Evolutionary conservation across 2,329 filamentous ascomycete genomes (phyloP), one percentile per base, ranked within the genome.

Genomic region (Sporothrix pseudoabietina): DNA sequence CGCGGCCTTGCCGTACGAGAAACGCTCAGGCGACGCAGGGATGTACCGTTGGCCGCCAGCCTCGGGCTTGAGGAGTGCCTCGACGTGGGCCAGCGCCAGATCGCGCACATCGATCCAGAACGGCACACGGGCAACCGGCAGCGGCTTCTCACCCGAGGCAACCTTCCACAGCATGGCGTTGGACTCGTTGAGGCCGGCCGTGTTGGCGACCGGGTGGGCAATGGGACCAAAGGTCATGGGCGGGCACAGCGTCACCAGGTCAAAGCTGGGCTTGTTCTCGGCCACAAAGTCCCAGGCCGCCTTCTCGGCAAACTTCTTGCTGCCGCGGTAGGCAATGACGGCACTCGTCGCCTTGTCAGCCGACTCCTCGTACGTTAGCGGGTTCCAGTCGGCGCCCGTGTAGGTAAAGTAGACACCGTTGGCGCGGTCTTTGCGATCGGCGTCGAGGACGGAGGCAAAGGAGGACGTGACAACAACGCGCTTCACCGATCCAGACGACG

Each of bases 241-340:
- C 22, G 75, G 75, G 54, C 74, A 75, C 2, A 76, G 63, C 0
- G 74, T 69, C 2, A 83, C 85, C 7, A 88, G 77, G 76, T 86
- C 84, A 74, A 88, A 88, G 35, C 76, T 77, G 35, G 85, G 84
- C 71, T 82, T 81, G 1, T 72, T 55, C 9, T 78, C 75, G 16
- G 77, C 77, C 35, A 87, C 82, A 66, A 87, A 88, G 52, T 86
- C 84, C 87, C 87, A 88, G 0, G 85, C 85, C 0, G 86, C 83
- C 72, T 80, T 81, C 81, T 89, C 87, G 63, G 87, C 87, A 2
- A 85, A 81, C 66, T 82, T 86, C 82, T 88, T 88, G 78, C 85
- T 86, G 5, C 84, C 86, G 73, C 85, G 84, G 82, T 89, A 89
- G 52, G 84, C 85, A 16, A 75, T 70, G 81, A 78, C 68, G 6